These are phyloP conservation scores for Trifolium dubium DNA, from an alignment of 306 rosid genomes.

Conservation along the genomic window DNA sequence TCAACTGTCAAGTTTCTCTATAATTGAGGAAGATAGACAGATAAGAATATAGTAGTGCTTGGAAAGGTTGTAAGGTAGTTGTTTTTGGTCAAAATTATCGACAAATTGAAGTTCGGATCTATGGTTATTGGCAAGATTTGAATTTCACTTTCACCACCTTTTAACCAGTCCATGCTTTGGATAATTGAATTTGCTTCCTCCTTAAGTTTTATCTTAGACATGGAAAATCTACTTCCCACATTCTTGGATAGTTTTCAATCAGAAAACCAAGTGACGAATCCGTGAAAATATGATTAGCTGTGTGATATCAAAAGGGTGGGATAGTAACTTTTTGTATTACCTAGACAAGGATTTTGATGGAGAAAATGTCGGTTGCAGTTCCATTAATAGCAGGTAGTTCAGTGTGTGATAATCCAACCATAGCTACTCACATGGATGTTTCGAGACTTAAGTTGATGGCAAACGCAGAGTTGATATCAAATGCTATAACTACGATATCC, in stretches of 20 bases:
- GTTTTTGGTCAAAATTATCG: slow-evolving; percentile 47
- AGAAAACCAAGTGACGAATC: slow-evolving; percentile 52
- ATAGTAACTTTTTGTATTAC: slow-evolving; percentile 58
- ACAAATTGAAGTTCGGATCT: slow-evolving; percentile 60
- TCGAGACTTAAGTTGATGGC: slow-evolving; percentile 76
- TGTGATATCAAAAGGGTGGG: slow-evolving; percentile 58
- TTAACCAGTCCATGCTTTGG: slow-evolving; percentile 57
- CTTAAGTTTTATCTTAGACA: slow-evolving; percentile 52
- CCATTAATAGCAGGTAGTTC: slow-evolving; percentile 81
- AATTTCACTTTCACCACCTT: slow-evolving; percentile 57
- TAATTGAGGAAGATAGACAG: slow-evolving; percentile 55
- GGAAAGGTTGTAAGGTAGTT: slow-evolving; percentile 40
- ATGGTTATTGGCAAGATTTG: slow-evolving; percentile 90
- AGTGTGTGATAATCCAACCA: slow-evolving; percentile 71
- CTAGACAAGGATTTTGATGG: slow-evolving; percentile 72
- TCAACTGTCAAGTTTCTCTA: slow-evolving; percentile 52
- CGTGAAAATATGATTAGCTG: slow-evolving; percentile 69
- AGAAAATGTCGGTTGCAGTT: slow-evolving; percentile 75
- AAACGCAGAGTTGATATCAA: slow-evolving; percentile 61
- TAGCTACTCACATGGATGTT: slow-evolving; percentile 68
- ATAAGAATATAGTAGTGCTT: slow-evolving; percentile 55
- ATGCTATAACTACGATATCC: slow-evolving; percentile 60
- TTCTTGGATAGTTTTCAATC: slow-evolving; percentile 59
- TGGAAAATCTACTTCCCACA: slow-evolving; percentile 64
- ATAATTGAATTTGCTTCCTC: slow-evolving; percentile 48